phyloP scores from a whole-genome alignment of 345 rosid genomes.

The Geranium brycei region DNA sequence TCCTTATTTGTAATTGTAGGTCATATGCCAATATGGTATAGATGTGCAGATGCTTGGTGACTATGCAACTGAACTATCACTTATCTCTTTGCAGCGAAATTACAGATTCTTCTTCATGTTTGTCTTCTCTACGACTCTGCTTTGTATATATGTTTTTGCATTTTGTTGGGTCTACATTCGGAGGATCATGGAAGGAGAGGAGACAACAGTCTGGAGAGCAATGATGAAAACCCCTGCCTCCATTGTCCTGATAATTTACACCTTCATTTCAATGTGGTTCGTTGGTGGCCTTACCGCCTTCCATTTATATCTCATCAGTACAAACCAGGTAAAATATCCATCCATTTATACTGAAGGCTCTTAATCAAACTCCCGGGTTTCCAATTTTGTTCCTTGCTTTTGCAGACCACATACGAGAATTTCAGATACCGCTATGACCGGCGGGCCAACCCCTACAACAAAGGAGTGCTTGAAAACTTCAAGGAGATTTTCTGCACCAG shows the following conservation, averaged over 20 bases:
- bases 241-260: constrained; percentile 64
- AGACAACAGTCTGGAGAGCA: constrained; percentile 51
- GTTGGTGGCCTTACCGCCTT: constrained; percentile 92
- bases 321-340: constrained; percentile 62
- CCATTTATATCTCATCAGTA: constrained; percentile 85
- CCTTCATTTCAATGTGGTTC: constrained; percentile 94
- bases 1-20: background rate
- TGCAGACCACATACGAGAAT: constrained; percentile 93
- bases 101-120: constrained; percentile 97
- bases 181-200: constrained; percentile 54
- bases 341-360: background rate
- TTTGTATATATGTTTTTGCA: constrained; percentile 79
- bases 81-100: constrained; percentile 61
- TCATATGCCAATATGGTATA: background rate
- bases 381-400: constrained; percentile 2
- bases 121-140: constrained; percentile 69
- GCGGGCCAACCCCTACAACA: constrained; percentile 66
- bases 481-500: constrained; percentile 54
- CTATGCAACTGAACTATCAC: no score
- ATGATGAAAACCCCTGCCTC: constrained; percentile 71
- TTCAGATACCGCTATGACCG: constrained; percentile 83
- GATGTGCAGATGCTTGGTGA: no score
- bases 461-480: constrained; percentile 62
- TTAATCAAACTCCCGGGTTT: background rate
- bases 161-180: constrained; percentile 95